A percentile compares a stretch with the other conserved stretches of the same genome.
These are phyloP conservation scores for Hypoxylon subgilvum DNA, from an alignment of 495 filamentous ascomycete species.

Conservation along the genomic window DNA sequence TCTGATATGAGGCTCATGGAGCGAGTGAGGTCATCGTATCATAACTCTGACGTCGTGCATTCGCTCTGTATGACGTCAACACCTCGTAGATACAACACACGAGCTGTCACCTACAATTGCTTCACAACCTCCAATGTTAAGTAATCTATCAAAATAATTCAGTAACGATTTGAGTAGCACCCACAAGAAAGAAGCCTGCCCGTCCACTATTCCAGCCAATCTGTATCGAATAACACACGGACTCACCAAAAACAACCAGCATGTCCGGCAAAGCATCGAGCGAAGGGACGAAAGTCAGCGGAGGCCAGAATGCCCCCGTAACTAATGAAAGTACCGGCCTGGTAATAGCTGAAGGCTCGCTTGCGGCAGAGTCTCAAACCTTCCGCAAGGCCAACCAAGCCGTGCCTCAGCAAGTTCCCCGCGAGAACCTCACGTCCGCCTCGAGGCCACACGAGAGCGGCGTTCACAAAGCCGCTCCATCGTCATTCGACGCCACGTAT, in stretches of 20 bases:
- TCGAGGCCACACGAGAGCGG: slow-evolving; percentile 15
- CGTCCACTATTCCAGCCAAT: slow-evolving; percentile 17
- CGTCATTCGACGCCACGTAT: neutral
- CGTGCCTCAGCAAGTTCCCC: slow-evolving; percentile 10
- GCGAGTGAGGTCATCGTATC: slow-evolving; percentile 36
- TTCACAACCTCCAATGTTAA: no score
- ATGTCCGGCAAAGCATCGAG: slow-evolving; percentile 39
- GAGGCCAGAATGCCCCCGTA: slow-evolving; percentile 37
- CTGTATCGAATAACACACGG: no score
- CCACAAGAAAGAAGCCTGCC: neutral
- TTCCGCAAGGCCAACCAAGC: slow-evolving; percentile 31
- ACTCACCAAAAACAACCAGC: slow-evolving; percentile 7
- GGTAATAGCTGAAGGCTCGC: slow-evolving; percentile 42
- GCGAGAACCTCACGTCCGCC: slow-evolving; percentile 8
- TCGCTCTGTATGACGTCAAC: slow-evolving; percentile 37
- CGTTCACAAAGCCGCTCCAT: slow-evolving; percentile 3
- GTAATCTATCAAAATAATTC: no score
- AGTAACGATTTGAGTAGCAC: no score
- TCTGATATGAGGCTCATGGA: slow-evolving; percentile 3
- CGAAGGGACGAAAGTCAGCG: slow-evolving; percentile 40
- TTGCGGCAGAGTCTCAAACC: slow-evolving; percentile 48
- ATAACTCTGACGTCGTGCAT: slow-evolving; percentile 32
- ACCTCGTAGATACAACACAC: slow-evolving; percentile 3
- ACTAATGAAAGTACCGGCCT: slow-evolving; percentile 43
- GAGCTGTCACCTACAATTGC: no score